Evolutionary conservation across 2,329 filamentous ascomycete genomes (phyloP).

Genomic region (Zymoseptoria crescenta): DNA sequence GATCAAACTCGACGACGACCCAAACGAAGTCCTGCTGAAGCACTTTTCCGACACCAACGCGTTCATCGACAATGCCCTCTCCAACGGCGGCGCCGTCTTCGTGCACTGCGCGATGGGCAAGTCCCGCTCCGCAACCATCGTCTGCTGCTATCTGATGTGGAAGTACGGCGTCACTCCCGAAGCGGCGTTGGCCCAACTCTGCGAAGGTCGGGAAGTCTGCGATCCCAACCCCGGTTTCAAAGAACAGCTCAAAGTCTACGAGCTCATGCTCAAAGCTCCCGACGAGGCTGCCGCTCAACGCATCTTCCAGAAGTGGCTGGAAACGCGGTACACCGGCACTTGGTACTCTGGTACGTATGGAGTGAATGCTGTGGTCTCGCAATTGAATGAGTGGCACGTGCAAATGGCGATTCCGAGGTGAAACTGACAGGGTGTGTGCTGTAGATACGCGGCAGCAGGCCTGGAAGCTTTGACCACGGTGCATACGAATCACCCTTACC

Average conservation of each 20-base stretch:
- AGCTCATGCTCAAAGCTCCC: conserved; percentile 54
- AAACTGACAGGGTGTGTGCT: neutral
- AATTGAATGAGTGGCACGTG: neutral
- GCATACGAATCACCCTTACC: neutral
- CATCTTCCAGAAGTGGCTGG: conserved; percentile 31
- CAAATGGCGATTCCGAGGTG: neutral
- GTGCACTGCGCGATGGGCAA: conserved; percentile 86
- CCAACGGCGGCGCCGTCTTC: conserved; percentile 52
- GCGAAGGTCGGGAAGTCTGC: conserved; percentile 64
- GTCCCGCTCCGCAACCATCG: conserved; percentile 76
- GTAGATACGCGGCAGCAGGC: neutral
- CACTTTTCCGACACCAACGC: conserved; percentile 62
- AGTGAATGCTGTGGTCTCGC: neutral
- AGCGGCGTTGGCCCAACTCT: conserved; percentile 63
- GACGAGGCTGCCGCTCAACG: conserved; percentile 16
- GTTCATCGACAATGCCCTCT: conserved; percentile 72
- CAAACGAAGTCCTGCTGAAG: conserved; percentile 75
- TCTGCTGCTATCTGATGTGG: conserved; percentile 74
- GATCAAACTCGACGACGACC: conserved; percentile 81
- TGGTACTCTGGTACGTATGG: conserved; percentile 28
- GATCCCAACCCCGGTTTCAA: conserved; percentile 89
- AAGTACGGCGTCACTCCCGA: conserved; percentile 42
- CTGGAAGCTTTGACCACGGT: neutral
- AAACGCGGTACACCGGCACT: conserved; percentile 30
- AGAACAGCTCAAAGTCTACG: conserved; percentile 76